Evolutionary conservation across 768 basidiomycete species (phyloP).

Genomic region (Leccinellum albellum): DNA sequence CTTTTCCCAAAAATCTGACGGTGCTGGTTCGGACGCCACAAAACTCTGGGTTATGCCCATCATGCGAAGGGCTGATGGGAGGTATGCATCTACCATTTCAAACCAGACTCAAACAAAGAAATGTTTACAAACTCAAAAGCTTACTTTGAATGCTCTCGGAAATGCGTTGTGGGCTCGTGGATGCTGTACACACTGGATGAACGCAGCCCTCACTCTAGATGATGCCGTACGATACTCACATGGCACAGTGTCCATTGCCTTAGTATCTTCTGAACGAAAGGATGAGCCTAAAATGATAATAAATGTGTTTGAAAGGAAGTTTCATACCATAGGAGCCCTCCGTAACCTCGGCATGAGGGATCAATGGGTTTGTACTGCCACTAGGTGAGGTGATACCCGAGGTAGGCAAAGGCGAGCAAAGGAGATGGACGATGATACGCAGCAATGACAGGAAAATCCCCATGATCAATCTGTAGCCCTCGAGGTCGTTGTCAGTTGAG

Average conservation of each 20-base stretch:
- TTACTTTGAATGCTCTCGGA: conserved; percentile 4
- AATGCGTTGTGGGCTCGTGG: neutral
- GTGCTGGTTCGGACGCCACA: neutral
- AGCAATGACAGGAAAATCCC: neutral
- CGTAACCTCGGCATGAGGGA: neutral
- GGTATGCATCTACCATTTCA: neutral
- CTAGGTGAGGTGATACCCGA: neutral
- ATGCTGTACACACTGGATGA: neutral
- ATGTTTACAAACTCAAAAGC: neutral
- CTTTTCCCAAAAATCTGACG: conserved; percentile 11
- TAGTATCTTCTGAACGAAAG: neutral
- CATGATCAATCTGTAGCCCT: neutral
- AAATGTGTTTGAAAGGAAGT: neutral
- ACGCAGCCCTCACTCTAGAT: neutral
- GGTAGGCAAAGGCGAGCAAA: neutral
- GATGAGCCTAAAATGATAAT: neutral
- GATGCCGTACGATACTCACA: neutral
- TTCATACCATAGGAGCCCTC: neutral
- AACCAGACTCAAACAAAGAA: neutral
- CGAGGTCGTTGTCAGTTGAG: neutral
- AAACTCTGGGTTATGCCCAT: neutral
- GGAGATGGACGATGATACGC: neutral
- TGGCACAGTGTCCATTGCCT: neutral
- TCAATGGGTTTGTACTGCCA: neutral
- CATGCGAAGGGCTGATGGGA: neutral